phyloP scores from a whole-genome alignment of 805 yeast genomes.

The Candida xiaguanensis region DNA sequence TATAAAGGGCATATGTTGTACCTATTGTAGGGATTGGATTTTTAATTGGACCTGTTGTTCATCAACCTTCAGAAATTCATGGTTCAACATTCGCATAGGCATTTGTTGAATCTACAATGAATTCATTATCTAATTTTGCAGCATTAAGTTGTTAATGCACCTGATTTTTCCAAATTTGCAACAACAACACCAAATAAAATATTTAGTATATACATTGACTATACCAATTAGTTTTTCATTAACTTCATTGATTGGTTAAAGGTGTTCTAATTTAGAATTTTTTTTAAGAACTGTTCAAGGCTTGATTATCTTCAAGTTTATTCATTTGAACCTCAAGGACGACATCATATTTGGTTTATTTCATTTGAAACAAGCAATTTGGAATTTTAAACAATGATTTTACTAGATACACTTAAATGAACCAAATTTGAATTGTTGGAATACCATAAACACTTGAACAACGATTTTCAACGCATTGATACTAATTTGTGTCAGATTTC shows the following conservation, averaged over 20 bases:
- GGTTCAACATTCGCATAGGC: slow-evolving; percentile 79
- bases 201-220: slow-evolving; percentile 48
- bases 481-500: too few relatives aligned
- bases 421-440: too few relatives aligned
- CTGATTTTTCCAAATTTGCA: slow-evolving; percentile 86
- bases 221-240: slow-evolving; percentile 76
- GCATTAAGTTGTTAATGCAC: slow-evolving; percentile 82
- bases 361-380: too few relatives aligned
- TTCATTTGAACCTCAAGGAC: too few relatives aligned
- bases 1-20: slow-evolving; percentile 68
- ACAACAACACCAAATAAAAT: slow-evolving; percentile 39
- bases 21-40: slow-evolving; percentile 85
- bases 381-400: too few relatives aligned
- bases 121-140: slow-evolving; percentile 80
- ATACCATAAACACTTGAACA: too few relatives aligned
- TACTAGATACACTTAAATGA: too few relatives aligned
- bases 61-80: slow-evolving; percentile 43
- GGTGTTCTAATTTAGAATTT: too few relatives aligned
- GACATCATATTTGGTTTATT: too few relatives aligned
- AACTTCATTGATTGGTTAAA: slow-evolving; percentile 82
- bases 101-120: slow-evolving; percentile 73
- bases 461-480: too few relatives aligned
- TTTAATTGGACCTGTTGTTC: slow-evolving; percentile 68
- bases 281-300: too few relatives aligned
- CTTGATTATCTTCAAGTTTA: too few relatives aligned